A percentile compares a stretch with the other conserved stretches of the same genome.
phyloP scores from a whole-genome alignment of 2,329 filamentous ascomycete species.

The Apiospora rasikravindrae region DNA sequence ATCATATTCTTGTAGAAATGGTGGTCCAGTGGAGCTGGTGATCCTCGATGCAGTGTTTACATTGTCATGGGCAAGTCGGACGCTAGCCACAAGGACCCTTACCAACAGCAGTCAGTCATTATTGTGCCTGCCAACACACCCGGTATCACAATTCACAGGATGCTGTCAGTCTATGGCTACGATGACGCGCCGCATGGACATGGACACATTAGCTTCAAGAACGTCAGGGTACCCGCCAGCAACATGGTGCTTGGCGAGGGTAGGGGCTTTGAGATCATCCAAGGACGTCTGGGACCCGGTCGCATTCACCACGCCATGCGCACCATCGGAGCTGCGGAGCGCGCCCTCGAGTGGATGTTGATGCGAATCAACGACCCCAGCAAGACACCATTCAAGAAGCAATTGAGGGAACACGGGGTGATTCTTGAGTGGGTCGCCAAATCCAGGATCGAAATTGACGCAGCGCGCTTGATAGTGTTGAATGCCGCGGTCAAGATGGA shows the following conservation, averaged over 20 bases:
- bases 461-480: conserved; percentile 85
- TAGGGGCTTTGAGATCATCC: conserved; percentile 96
- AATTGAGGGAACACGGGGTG: conserved; percentile 86
- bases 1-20: conserved; percentile 72
- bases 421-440: conserved; percentile 95
- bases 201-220: conserved; percentile 86
- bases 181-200: conserved; percentile 99
- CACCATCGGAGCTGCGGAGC: conserved; percentile 87
- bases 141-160: conserved; percentile 90
- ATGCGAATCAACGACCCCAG: conserved; percentile 89
- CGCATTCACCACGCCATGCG: conserved; percentile 99
- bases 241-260: conserved; percentile 94
- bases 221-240: conserved; percentile 83
- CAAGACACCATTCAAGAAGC: conserved; percentile 91
- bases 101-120: conserved; percentile 92
- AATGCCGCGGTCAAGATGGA: conserved; percentile 98
- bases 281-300: conserved; percentile 92
- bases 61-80: conserved; percentile 97
- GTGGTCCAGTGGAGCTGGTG: conserved; percentile 97
- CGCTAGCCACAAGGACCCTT: conserved; percentile 73
- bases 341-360: conserved; percentile 92
- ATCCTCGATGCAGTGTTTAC: conserved; percentile 90
- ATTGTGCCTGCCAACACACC: conserved; percentile 81
- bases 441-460: conserved; percentile 91
- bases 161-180: conserved; percentile 93